Evolutionary conservation across 2,329 filamentous ascomycete species (phyloP).

Genomic region (Raffaelea albimanens): DNA sequence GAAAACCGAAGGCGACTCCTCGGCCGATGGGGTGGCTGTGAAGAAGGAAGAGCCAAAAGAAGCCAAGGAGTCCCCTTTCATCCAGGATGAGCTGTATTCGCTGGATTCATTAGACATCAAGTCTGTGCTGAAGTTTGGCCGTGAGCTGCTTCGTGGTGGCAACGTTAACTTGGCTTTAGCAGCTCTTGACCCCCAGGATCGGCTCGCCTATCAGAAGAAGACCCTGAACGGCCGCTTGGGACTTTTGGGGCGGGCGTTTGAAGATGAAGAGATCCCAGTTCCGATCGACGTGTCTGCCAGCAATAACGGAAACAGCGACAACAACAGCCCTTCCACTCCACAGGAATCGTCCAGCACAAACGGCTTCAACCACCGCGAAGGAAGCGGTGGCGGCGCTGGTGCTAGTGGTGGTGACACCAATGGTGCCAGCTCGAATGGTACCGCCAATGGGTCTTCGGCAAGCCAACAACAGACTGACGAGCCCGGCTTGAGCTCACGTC

Average conservation of each 20-base stretch:
- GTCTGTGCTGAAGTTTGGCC: slow-evolving; percentile 72
- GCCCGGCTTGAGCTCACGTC: slow-evolving; percentile 74
- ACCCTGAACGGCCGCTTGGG: slow-evolving; percentile 75
- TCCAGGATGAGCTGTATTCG: slow-evolving; percentile 54
- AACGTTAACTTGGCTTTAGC: slow-evolving; percentile 80
- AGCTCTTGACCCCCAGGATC: slow-evolving; percentile 68
- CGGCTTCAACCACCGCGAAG: slow-evolving; percentile 6
- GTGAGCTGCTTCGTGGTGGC: slow-evolving; percentile 74
- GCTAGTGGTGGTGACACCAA: neutral
- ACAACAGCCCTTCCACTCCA: slow-evolving; percentile 24
- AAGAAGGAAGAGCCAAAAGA: slow-evolving; percentile 60
- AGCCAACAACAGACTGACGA: slow-evolving; percentile 37
- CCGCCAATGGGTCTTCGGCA: slow-evolving; percentile 17
- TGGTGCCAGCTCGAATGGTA: neutral
- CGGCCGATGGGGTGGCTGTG: slow-evolving; percentile 17
- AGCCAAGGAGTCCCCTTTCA: slow-evolving; percentile 35
- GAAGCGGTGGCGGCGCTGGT: too few species aligned
- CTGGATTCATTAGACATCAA: slow-evolving; percentile 69
- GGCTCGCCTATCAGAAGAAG: slow-evolving; percentile 82
- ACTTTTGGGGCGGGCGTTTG: slow-evolving; percentile 71
- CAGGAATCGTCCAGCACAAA: slow-evolving; percentile 26
- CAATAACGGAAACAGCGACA: slow-evolving; percentile 5
- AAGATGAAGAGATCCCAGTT: slow-evolving; percentile 68
- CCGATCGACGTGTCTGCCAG: slow-evolving; percentile 44
- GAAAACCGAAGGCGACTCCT: slow-evolving; percentile 24